Evolutionary conservation across 2,329 filamentous ascomycete genomes (phyloP).

Genomic region (Exophiala bonariae): DNA sequence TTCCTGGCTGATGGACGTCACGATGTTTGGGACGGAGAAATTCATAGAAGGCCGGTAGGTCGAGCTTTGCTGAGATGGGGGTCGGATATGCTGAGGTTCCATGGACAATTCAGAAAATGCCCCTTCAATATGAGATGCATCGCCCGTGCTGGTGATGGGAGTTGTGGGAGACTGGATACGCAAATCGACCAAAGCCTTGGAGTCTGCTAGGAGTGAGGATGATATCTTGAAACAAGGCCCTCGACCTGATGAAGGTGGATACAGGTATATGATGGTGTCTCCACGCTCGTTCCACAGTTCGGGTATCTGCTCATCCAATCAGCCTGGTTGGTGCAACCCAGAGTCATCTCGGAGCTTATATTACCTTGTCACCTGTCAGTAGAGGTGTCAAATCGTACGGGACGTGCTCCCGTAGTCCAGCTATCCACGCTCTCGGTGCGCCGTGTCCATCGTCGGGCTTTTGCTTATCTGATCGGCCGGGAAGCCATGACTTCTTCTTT

Average conservation of each 20-base stretch:
- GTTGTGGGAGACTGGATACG: slow-evolving; percentile 16
- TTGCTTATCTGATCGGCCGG: slow-evolving; percentile 34
- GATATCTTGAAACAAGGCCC: slow-evolving; percentile 63
- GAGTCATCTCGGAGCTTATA: too few relatives aligned
- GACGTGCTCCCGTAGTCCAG: slow-evolving; percentile 57
- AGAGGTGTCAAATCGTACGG: slow-evolving; percentile 56
- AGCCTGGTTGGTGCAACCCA: neutral
- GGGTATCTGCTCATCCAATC: slow-evolving; percentile 40
- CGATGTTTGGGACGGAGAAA: slow-evolving; percentile 18
- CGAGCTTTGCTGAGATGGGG: slow-evolving; percentile 30
- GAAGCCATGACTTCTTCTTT: slow-evolving; percentile 47
- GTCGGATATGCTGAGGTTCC: slow-evolving; percentile 32
- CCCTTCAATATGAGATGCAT: slow-evolving; percentile 35
- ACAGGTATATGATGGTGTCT: slow-evolving; percentile 65
- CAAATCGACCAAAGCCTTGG: slow-evolving; percentile 30
- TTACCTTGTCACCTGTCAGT: slow-evolving; percentile 52
- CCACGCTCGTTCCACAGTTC: slow-evolving; percentile 64
- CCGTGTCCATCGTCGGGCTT: slow-evolving; percentile 35
- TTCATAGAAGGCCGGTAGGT: slow-evolving; percentile 28
- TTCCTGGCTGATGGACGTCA: slow-evolving; percentile 9
- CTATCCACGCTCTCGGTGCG: slow-evolving; percentile 54
- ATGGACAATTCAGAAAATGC: slow-evolving; percentile 29
- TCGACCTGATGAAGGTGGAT: slow-evolving; percentile 56
- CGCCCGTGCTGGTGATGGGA: slow-evolving; percentile 9
- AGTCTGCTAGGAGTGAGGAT: slow-evolving; percentile 59